A percentile compares a stretch with the other conserved stretches of the same genome.
phyloP scores from a whole-genome alignment of 2,329 filamentous ascomycete species.

The Paecilomyces fulvus region DNA sequence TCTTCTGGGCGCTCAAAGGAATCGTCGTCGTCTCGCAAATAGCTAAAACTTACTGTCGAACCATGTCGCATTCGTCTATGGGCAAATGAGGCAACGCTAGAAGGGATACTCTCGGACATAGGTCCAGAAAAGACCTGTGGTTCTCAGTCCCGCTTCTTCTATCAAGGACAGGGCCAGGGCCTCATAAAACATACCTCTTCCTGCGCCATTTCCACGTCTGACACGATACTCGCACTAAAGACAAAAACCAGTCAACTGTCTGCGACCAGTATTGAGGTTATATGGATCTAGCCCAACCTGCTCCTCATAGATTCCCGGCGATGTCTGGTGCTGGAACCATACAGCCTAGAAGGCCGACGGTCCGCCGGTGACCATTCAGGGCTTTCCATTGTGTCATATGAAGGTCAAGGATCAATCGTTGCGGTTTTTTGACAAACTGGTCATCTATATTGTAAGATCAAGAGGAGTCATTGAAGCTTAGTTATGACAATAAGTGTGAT shows the following conservation, averaged over 20 bases:
- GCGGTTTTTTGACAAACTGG: not conserved
- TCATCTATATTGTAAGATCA: not conserved
- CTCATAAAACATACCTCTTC: constrained; percentile 59
- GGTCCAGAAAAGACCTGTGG: constrained; percentile 74
- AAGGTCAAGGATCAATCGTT: not conserved
- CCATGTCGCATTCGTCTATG: constrained; percentile 74
- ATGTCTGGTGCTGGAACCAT: constrained; percentile 12
- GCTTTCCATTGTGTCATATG: constrained; percentile 19
- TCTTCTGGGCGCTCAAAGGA: constrained; percentile 38
- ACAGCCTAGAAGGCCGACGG: constrained; percentile 13
- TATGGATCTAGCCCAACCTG: constrained; percentile 21
- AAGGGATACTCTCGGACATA: constrained; percentile 91
- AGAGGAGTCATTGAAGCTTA: not conserved
- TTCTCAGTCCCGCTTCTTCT: not conserved
- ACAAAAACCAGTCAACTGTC: not conserved
- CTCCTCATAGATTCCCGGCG: constrained; percentile 32
- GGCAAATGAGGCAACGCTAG: constrained; percentile 82
- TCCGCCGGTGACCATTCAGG: constrained; percentile 17
- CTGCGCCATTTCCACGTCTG: constrained; percentile 97
- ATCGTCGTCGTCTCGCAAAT: constrained; percentile 68
- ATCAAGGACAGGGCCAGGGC: not conserved
- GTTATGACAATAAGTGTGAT: not conserved
- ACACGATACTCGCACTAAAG: constrained; percentile 63
- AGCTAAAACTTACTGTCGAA: constrained; percentile 82
- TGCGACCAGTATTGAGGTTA: not conserved